phyloP scores from a whole-genome alignment of 345 rosid genomes.

The Corchorus capsularis region DNA sequence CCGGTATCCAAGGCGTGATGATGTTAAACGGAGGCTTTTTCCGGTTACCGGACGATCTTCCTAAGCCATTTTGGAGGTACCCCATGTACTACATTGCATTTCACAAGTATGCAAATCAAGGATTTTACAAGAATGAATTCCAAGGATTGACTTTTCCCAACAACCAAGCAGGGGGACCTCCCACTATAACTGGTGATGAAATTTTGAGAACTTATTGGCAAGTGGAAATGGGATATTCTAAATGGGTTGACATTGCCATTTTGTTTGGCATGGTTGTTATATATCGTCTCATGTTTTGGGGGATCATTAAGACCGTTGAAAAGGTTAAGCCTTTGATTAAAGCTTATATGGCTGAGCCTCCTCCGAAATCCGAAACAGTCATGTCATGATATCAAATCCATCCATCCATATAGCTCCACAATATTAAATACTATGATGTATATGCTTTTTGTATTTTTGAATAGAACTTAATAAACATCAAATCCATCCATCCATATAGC shows the following conservation, averaged over 20 bases:
- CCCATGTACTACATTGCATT: conserved; percentile 46
- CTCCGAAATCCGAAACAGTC: not conserved
- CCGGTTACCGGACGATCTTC: conserved; percentile 44
- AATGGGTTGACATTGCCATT: conserved; percentile 37
- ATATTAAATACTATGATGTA: not conserved
- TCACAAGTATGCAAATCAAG: conserved; percentile 34
- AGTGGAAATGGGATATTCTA: conserved; percentile 36
- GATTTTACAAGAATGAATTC: conserved; percentile 37
- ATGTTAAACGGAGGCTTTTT: conserved; percentile 51
- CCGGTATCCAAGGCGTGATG: conserved; percentile 57
- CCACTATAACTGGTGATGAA: conserved; percentile 31
- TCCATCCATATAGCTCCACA: not conserved
- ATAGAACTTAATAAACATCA: too few species aligned
- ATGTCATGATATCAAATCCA: not conserved
- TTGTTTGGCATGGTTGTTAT: conserved; percentile 35
- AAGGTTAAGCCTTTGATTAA: conserved; percentile 33
- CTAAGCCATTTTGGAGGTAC: conserved; percentile 47
- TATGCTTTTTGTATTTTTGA: not conserved
- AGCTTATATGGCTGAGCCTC: conserved; percentile 4
- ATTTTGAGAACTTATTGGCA: conserved; percentile 35
- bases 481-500: too few species aligned
- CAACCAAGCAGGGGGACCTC: conserved; percentile 8
- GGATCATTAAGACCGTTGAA: conserved; percentile 26
- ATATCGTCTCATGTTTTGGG: conserved; percentile 34
- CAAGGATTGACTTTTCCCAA: conserved; percentile 37